Evolutionary conservation across 2,329 filamentous ascomycete genomes (phyloP).

Genomic region (Emmonsia crescens): DNA sequence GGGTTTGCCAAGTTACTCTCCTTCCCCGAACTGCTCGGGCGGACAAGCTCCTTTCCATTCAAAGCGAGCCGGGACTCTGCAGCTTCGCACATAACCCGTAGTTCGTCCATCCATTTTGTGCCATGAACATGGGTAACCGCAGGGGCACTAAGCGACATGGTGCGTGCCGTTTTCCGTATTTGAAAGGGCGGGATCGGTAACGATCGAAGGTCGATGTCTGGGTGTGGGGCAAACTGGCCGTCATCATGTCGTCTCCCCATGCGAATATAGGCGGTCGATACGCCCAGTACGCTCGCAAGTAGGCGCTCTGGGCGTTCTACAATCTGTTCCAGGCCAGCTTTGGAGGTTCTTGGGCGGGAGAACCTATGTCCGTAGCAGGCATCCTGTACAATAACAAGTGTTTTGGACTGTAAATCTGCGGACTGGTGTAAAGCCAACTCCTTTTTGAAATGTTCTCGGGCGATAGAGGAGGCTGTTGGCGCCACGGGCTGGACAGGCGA

Average conservation of each 20-base stretch:
- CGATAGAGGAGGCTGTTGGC: slow-evolving; percentile 47
- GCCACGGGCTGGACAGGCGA: slow-evolving; percentile 14
- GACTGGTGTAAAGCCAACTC: slow-evolving; percentile 56
- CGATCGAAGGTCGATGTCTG: slow-evolving; percentile 44
- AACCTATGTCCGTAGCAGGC: slow-evolving; percentile 91
- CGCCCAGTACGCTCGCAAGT: slow-evolving; percentile 68
- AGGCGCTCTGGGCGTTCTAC: slow-evolving; percentile 90
- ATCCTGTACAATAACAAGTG: slow-evolving; percentile 81
- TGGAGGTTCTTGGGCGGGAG: slow-evolving; percentile 68
- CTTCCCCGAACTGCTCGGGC: slow-evolving; percentile 39
- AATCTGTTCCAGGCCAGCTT: slow-evolving; percentile 62
- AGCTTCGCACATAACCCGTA: slow-evolving; percentile 71
- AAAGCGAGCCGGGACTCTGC: slow-evolving; percentile 68
- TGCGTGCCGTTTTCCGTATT: slow-evolving; percentile 69
- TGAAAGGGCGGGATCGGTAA: slow-evolving; percentile 62
- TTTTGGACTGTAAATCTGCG: slow-evolving; percentile 40
- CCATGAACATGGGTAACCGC: slow-evolving; percentile 89
- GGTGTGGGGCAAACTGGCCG: slow-evolving; percentile 56
- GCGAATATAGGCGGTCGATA: slow-evolving; percentile 82
- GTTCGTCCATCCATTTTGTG: slow-evolving; percentile 82
- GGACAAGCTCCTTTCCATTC: slow-evolving; percentile 65
- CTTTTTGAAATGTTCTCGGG: slow-evolving; percentile 55
- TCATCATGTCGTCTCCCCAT: slow-evolving; percentile 69
- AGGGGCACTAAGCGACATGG: slow-evolving; percentile 58
- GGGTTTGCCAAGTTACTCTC: slow-evolving; percentile 32